Evolutionary conservation across 2,329 filamentous ascomycete genomes (phyloP), one percentile per base, ranked within the genome.

Genomic region (Aspergillus sp.): DNA sequence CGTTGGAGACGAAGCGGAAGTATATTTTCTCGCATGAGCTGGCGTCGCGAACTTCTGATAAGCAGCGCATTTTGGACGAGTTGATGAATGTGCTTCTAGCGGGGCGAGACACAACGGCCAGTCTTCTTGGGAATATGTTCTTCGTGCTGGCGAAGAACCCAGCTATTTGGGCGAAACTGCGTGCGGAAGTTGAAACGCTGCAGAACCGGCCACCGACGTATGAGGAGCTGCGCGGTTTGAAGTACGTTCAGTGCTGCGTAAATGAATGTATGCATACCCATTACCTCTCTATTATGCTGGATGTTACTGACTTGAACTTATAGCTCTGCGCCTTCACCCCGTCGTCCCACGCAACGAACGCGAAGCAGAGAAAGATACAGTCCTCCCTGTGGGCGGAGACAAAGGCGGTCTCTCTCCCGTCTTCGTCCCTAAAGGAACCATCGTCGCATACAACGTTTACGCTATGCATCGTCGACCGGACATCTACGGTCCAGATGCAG

Each of bases 311-410:
- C 39, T 4, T 17, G 17, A 17, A 42, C n/a, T 42, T 1, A 42
- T 10, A 47, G 27, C 36, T 3, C 89, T 92, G 42, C 86, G 90
- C 13, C 77, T 92, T 10, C 91, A 92, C 74, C 90, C 90, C 0
- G 81, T 84, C n/a, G 88, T 93, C 2, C 90, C 90, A 1, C 88
- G 88, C 79, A 93, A 92, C 76, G 82, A 90, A 53, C 87, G 90
- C 61, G 77, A 87, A 21, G 84, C 90, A 13, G 80, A 90, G 25
- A 36, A 36, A 36, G 88, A 92, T 77, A 92, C 90, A 3, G 89
- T 85, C 0, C 83, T 94, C 2, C 90, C 90, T 0, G 78, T 80
- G n/a, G 90, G 81, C 21, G 81, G 81, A 11, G 81, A 80, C 0
- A 68, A 72, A 8, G 77, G 82, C 60, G 80, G 75, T 5, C 62